Base-by-base conservation (phyloP, 2,329 filamentous ascomycete genomes). In the Ophiosphaerella narmari region DNA sequence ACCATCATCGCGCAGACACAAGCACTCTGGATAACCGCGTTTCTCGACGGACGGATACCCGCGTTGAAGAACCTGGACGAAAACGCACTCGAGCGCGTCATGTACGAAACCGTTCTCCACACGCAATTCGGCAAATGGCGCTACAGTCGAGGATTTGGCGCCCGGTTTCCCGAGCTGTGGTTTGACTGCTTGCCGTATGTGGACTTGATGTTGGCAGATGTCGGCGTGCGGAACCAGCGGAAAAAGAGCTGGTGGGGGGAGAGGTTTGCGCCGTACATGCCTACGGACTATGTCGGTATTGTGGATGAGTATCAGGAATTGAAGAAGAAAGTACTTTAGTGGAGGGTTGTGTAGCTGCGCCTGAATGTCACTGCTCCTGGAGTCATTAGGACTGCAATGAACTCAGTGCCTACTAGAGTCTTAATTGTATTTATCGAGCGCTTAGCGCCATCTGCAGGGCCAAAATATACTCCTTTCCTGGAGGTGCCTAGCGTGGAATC, bases 1-100 rank as follows among this genome's bases (percentile, higher is more conserved):
- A 65, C 71, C 1, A 64, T 70, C 12, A 68, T 70, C 39, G 71
- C 73, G 3, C 63, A 71, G 11, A 57, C 68, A 0, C 74, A 77
- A 59, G 74, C 65, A 1, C 66, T 77, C 1, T 78, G 75, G 75
- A 74, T 87, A 29, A 77, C 79, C 0, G 86, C 88, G 0, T 90
- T 84, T 65, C 81, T 92, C 29, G 76, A 79, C 45, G 75, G 76
- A 16, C 69, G 76, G 24, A 68, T 88, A 9, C 32, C 41, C 0
- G 11, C 14, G 7, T 45, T 51, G 8, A n/a, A 9, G 21, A 12
- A 13, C 2, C 31, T 34, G 3, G 37, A 44, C n/a, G 18, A 50
- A 2, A 34, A 13, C 5, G 26, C 36, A 8, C 31, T 38, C 13
- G 46, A 53, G n/a, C 48, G 52, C 8, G 52, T 65, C 5, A 41